Evolutionary conservation across 306 rosid species (phyloP), one percentile per base, ranked within the genome.

Genomic region (Alnus rubra): DNA sequence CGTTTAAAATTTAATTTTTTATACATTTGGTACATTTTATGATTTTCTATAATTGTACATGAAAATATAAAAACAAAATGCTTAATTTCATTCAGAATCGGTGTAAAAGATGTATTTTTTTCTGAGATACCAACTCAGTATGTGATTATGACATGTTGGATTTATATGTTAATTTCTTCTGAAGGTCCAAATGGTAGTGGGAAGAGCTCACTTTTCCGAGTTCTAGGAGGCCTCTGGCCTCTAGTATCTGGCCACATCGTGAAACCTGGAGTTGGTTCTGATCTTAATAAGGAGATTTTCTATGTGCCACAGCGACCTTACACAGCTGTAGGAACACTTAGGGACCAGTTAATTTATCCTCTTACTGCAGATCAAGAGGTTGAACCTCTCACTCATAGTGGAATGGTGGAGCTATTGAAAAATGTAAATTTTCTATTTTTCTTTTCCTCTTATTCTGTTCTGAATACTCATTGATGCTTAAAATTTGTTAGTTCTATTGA

Each of bases 161-260:
- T 33, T 52, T 78, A 49, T 70, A 68, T 78, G 56, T 70, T 55
- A 67, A 31, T 82, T 84, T 78, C 62, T 79, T 47, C 78, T 87
- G 85, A 88, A 95, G 99, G 99, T 90, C 99, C 99, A 82, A 96
- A 96, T 88, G 99, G 99, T 55, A 96, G 99, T 71, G 99, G 99
- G 73, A 96, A 96, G 88, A 96, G 99, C 88, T 93, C 99, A 5
- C 99, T 96, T 84, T 96, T 96, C 84, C 90, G 99, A 67, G 99
- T 96, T 84, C 82, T 96, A 78, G 99, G 99, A 33, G 99, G 99
- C 78, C 98, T 96, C 53, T 96, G 99, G 99, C 99, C 99, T 23
- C 78, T 96, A 79, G 90, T 93, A 63, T 91, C 96, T 78, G 99
- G 99, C 60, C 88, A 89, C 88, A 93, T 96, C 63, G 96, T 92